Evolutionary conservation across 2,329 filamentous ascomycete genomes (phyloP).

Genomic region (Rhynchosporium secalis): DNA sequence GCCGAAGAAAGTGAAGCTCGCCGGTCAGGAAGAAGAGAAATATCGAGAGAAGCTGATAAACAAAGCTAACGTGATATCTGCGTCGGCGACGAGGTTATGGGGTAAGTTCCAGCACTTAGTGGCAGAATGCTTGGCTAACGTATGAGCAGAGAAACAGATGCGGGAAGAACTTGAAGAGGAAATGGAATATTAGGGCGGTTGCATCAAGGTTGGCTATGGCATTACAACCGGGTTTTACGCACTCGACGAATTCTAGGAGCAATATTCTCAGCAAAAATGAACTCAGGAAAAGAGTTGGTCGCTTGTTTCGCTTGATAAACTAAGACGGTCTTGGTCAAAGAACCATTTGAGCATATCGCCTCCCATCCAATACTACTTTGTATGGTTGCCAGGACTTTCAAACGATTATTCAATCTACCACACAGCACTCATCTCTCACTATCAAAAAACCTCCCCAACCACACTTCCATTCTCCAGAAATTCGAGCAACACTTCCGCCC

Average conservation of each 20-base stretch:
- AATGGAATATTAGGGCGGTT: conserved; percentile 18
- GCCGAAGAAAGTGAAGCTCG: conserved; percentile 56
- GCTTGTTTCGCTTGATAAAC: background rate
- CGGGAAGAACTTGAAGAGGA: conserved; percentile 29
- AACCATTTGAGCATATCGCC: background rate
- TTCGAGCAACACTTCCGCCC: background rate
- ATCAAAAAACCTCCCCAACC: conserved; percentile 4
- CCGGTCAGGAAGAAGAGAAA: conserved; percentile 57
- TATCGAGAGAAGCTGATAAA: conserved; percentile 63
- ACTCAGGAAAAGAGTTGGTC: background rate
- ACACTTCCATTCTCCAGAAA: conserved; percentile 3
- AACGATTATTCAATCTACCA: background rate
- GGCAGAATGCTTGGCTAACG: background rate
- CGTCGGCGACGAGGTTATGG: conserved; percentile 70
- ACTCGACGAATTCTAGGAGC: background rate
- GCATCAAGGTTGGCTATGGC: background rate
- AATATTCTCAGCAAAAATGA: background rate
- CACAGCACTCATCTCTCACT: background rate
- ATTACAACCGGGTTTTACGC: background rate
- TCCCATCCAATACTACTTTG: background rate
- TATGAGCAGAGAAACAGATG: conserved; percentile 29
- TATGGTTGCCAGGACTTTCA: background rate
- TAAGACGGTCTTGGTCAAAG: background rate
- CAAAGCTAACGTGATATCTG: conserved; percentile 68
- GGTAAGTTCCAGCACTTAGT: conserved; percentile 34